These are phyloP conservation scores for Albizia julibrissin DNA, from an alignment of 306 rosid species.

Conservation along the genomic window DNA sequence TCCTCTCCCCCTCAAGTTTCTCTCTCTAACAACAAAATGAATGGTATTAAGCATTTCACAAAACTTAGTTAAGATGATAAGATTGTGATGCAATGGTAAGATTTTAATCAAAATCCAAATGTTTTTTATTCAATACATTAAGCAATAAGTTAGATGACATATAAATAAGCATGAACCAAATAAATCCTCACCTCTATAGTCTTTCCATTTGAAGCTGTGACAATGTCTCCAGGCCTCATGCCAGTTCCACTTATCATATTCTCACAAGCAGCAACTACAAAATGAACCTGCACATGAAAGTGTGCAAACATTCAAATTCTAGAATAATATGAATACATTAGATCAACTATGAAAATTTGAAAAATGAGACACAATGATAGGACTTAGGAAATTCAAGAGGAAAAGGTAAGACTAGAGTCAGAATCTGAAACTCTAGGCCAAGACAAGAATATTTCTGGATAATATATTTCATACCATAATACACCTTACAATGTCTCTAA, in stretches of 20 bases:
- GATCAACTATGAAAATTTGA: conserved; percentile 8
- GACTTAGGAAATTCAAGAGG: too few relatives aligned
- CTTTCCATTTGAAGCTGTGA: conserved; percentile 99
- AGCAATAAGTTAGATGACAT: neutral
- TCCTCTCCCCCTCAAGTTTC: too few relatives aligned
- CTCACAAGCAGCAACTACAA: conserved; percentile 98
- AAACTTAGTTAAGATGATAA: neutral
- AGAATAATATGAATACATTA: conserved; percentile 8
- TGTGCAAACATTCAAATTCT: conserved; percentile 3
- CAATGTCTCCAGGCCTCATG: conserved; percentile 96
- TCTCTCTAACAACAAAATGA: neutral
- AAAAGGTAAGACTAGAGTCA: too few relatives aligned
- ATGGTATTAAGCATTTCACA: neutral
- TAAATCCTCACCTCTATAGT: conserved; percentile 80
- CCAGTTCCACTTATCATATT: conserved; percentile 99
- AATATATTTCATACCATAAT: too few relatives aligned
- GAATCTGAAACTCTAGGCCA: too few relatives aligned
- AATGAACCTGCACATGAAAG: conserved; percentile 78
- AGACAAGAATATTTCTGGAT: too few relatives aligned
- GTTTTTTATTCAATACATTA: conserved; percentile 18
- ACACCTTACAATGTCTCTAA: too few relatives aligned
- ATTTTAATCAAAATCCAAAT: conserved; percentile 8
- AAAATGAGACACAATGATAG: conserved; percentile 1
- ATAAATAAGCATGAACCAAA: conserved; percentile 8
- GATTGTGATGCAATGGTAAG: conserved; percentile 4